Base-by-base conservation (phyloP, 1,139 yeast genomes). In the Saccharomyces hybrid region DNA sequence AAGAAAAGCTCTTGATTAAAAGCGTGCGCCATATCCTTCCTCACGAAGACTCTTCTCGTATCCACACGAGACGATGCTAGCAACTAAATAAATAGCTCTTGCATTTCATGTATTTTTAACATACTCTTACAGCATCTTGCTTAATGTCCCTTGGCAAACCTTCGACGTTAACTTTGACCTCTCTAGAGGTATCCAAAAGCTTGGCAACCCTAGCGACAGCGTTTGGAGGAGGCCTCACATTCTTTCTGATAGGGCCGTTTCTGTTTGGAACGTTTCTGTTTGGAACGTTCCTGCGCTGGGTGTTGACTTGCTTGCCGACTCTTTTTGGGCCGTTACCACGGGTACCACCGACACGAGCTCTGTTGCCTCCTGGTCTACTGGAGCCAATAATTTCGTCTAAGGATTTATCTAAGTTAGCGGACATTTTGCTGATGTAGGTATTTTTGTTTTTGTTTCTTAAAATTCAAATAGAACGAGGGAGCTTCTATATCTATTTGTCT, bases 311-410 rank as follows among this genome's bases (percentile, higher is more conserved):
- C 57, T 67, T 67, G 27, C 68, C 57, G 46, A 61, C 61, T 60
- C 62, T 66, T 56, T 59, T 67, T 54, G 69, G 69, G 23, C 62
- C 67, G 47, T 55, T 52, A 58, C 76, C 75, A 64, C 75, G 64
- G 66, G 68, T 58, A 32, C 76, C 74, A 64, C 74, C 65, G 66
- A 68, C 58, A 31, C 64, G 66, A 55, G 70, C 66, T 64, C 73
- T 73, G 64, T 73, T 47, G 13, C 41, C 74, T 67, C 79, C 81
- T 72, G 74, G 76, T 57, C 59, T 64, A 55, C 57, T 56, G 60
- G 88, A 75, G 59, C 95, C 80, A 71, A 93, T 88, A 71, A 93
- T 93, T 67, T 91, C 98, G 76, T 93, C 99, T 70, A 93, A 83
- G 54, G 98, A 89, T 77, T 88, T 86, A 77, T 93, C 97, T 75